Evolutionary conservation across 176 grass and related monocot species (phyloP).

Genomic region (Oryza officinalis): DNA sequence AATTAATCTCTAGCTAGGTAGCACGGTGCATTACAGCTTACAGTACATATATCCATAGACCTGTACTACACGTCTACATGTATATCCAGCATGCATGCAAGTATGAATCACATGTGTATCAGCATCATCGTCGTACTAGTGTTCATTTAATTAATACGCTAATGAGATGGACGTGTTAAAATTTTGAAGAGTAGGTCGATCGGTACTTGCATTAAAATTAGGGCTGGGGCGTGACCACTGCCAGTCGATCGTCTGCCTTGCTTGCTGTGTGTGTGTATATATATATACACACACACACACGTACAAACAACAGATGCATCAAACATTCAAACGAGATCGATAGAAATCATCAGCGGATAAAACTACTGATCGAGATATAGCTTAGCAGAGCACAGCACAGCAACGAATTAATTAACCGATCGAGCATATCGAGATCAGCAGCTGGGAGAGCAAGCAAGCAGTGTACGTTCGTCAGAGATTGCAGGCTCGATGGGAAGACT

Average conservation of each 20-base stretch:
- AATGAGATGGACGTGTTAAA: not conserved
- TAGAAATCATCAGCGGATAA: not conserved
- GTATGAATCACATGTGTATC: not conserved
- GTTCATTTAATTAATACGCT: not conserved
- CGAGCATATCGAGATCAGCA: not conserved
- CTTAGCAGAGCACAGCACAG: too few relatives aligned
- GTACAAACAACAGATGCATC: not conserved
- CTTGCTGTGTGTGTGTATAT: not conserved
- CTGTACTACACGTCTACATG: too few relatives aligned
- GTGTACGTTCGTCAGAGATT: too few relatives aligned
- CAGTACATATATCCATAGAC: not conserved
- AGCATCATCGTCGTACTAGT: not conserved
- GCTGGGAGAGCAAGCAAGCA: not conserved
- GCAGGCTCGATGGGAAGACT: not conserved
- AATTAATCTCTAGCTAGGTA: not conserved
- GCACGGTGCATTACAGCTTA: too few relatives aligned
- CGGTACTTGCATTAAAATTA: not conserved
- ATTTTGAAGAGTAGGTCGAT: not conserved
- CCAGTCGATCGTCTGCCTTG: not conserved
- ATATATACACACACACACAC: not conserved
- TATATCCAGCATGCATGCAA: not conserved
- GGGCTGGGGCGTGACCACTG: not conserved
- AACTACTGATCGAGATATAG: not conserved
- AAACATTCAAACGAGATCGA: not conserved
- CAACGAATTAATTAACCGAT: not conserved